Base-by-base conservation (phyloP, 495 filamentous ascomycete species). In the Annulohypoxylon stygium region DNA sequence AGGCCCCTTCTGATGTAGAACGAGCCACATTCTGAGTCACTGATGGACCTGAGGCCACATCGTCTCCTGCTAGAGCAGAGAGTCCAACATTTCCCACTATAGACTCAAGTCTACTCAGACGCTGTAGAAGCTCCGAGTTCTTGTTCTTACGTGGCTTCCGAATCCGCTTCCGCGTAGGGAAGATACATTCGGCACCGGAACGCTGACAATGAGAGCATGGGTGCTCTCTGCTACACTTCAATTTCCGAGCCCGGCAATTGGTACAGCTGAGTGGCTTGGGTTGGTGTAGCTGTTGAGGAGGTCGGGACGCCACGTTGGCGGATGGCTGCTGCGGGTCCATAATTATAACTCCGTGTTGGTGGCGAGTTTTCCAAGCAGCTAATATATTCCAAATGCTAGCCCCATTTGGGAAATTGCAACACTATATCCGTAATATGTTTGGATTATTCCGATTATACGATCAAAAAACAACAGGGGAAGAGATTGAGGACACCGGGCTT, bases 181-280 rank as follows among this genome's bases (percentile, higher is more conserved):
- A 95, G 23, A 93, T 77, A 76, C 93, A 96, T 74, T 93, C 89
- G 62, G 88, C 88, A 10, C 87, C 88, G 7, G 88, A 88, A 71
- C 88, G 90, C 51, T 82, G 80, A 77, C 93, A 96, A 72, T 95
- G 93, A 12, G 85, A 86, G 76, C 93, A 96, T 25, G 92, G 92
- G 33, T 74, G 23, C 51, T 82, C 76, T 30, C 85, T 79, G 80
- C 94, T 90, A 76, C 93, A 95, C 71, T 90, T 91, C 3, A 95
- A 88, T 74, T 95, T 95, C 25, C 92, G 83, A 70, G 88, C 85
- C n/a, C 92, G 87, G 77, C 92, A 95, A 33, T 89, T 92, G 1
- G 90, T 86, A 80, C 92, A 95, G 67, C 81, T 79, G 54, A 91
- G 83, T 12, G 86, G 83, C 74, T 86, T 87, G 7, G 67, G 50